Evolutionary conservation across 2,329 filamentous ascomycete genomes (phyloP), one percentile per base, ranked within the genome.

Genomic region (Xylariomycetidae sp.): DNA sequence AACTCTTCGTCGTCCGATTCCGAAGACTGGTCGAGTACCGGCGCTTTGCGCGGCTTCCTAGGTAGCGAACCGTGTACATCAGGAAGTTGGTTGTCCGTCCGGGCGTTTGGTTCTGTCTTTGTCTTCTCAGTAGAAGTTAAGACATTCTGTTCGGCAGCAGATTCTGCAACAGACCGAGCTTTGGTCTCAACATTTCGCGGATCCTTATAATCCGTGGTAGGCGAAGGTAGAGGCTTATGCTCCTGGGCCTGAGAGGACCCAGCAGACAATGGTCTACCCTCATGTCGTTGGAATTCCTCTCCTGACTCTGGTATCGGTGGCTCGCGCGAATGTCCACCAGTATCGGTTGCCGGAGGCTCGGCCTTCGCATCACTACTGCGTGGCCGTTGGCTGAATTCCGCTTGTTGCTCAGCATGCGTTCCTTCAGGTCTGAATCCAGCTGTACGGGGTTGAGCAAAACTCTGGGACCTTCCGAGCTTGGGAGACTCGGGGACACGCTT

Each of bases 1-100:
- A 77, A 70, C 29, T 76, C 74, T 36, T 78, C 74, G 26, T 77
- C 70, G 31, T 67, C 43, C 10, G 65, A 68, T 34, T 76, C 72
- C 0, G 71, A 74, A 28, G 70, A 68, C 33, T 63, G 59, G 29
- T 66, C 64, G 4, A 57, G 42, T 9, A 59, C 46, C 9, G 47
- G 44, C 18, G 51, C 40, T 8, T 40, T 46, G 5, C 50, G 43
- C 32, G 54, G 50, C 37, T 61, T 65, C 29, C 41, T 29, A 10
- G 40, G 38, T 16, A 41, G 14, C 2, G 38, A 36, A 13, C 43
- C 18, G 26, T 18, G 34, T 31, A 39, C 38, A 13, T 19, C 28
- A 14, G 39, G 37, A 26, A 38, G 13, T 28, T 35, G 8, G 20
- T n/a, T n/a, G n/a, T n/a, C n/a, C n/a, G n/a, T n/a, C n/a, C n/a